These are phyloP conservation scores for Telfairia occidentalis DNA, from an alignment of 331 rosid species.

Conservation along the genomic window DNA sequence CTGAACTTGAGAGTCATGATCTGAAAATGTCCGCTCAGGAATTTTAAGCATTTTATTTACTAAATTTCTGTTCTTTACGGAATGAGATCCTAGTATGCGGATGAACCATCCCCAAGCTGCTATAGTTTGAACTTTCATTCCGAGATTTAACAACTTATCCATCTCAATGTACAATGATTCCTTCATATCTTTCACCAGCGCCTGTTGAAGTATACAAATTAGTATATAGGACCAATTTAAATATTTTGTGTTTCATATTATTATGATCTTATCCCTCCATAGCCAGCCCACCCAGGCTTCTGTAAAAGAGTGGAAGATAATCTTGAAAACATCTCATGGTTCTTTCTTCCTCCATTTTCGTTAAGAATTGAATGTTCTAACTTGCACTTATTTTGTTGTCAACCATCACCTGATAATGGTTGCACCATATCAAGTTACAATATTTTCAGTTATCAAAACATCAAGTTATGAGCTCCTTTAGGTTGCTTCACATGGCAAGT, in stretches of 20 bases:
- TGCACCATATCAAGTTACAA: neutral
- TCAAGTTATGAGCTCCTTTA: neutral
- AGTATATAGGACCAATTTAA: neutral
- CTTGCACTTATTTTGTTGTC: neutral
- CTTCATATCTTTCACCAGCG: conserved; percentile 60
- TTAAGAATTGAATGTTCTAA: neutral
- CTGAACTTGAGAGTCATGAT: conserved; percentile 67
- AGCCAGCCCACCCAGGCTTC: neutral
- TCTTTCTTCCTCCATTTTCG: neutral
- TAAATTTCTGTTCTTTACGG: conserved; percentile 50
- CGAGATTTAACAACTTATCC: conserved; percentile 45
- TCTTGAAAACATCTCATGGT: neutral
- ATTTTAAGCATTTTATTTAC: conserved; percentile 71
- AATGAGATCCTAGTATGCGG: conserved; percentile 54
- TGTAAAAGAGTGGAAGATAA: neutral
- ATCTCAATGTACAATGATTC: conserved; percentile 39
- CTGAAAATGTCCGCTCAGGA: conserved; percentile 72
- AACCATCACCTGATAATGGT: neutral
- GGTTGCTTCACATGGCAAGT: neutral
- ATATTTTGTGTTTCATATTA: neutral
- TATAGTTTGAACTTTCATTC: conserved; percentile 58
- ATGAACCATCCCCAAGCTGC: conserved; percentile 92
- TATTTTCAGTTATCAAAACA: neutral
- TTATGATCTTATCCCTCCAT: neutral
- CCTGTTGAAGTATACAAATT: conserved; percentile 28